phyloP scores from a whole-genome alignment of 768 basidiomycete genomes.

The Mycena pura region DNA sequence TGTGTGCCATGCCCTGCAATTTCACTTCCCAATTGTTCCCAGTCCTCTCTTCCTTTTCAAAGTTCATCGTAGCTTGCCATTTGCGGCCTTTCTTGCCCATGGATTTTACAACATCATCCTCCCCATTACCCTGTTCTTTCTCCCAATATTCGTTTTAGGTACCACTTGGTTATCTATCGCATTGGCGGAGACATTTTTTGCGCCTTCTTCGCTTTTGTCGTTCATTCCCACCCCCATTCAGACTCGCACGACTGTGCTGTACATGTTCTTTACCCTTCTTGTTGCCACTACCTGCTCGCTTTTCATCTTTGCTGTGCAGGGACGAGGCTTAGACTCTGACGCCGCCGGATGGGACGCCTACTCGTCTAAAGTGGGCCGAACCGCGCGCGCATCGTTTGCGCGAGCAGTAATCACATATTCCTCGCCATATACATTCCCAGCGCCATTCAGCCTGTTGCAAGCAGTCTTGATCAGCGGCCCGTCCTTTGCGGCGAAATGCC shows the following conservation, averaged over 20 bases:
- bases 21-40: conserved; percentile 54
- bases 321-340: conserved; percentile 9
- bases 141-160: conserved; percentile 53
- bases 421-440: conserved; percentile 50
- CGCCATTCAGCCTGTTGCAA: conserved; percentile 57
- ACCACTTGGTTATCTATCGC: conserved; percentile 55
- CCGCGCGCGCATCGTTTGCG: conserved; percentile 51
- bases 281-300: conserved; percentile 43
- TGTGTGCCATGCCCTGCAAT: conserved; percentile 47
- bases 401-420: conserved; percentile 44
- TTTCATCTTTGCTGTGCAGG: conserved; percentile 40
- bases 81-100: conserved; percentile 48
- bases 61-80: conserved; percentile 48
- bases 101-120: conserved; percentile 44
- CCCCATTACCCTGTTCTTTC: conserved; percentile 53
- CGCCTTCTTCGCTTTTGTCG: conserved; percentile 12
- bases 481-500: conserved; percentile 15
- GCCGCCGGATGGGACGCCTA: conserved; percentile 55
- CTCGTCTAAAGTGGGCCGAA: conserved; percentile 47
- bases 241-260: conserved; percentile 51
- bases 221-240: conserved; percentile 50
- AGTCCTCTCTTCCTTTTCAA: conserved; percentile 52
- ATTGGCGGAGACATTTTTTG: conserved; percentile 45
- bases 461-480: conserved; percentile 33
- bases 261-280: conserved; percentile 41